Evolutionary conservation across 2,329 filamentous ascomycete genomes (phyloP), one percentile per base, ranked within the genome.

Genomic region (Leptographium radiaticola): DNA sequence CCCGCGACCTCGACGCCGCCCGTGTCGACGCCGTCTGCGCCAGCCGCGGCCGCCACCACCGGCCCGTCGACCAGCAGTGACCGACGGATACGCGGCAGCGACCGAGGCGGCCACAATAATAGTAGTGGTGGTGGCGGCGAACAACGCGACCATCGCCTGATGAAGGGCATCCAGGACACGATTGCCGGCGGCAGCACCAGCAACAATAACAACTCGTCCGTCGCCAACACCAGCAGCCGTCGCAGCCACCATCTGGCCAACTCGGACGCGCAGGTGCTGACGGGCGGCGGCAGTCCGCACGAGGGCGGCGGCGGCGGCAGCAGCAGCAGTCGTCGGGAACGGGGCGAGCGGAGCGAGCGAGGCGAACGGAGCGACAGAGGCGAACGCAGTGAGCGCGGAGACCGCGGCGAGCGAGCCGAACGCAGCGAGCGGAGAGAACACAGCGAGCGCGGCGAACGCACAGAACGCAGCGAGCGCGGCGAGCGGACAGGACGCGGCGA

Each of bases 261-360:
- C 18, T 80, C 77, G 3, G 78, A 81, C 58, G 74, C 74, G 1
- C 79, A 81, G 60, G 74, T 77, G 6, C 67, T 80, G 2, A 75
- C 75, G 1, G 76, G 77, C 25, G 75, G 73, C 18, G 45, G 49
- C 18, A 18, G 49, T n/a, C 5, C 38, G 2, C 15, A 25, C 4
- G 15, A 50, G 20, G 33, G 42, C 40, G 38, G 18, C 40, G 11
- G 50, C 49, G 30, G 31, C 40, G 34, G n/a, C 25, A 44, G 49
- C 50, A 39, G 12, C 34, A 45, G 31, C 31, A 39, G 43, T 9
- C 59, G 71, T 13, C 68, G 61, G 43, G 43, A 36, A 12, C 25
- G 12, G 42, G n/a, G 57, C 56, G 18, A 58, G 55, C 6, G 54
- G 55, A 5, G 63, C 62, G 53, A 52, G 8, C 43, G 51, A 16